Base-by-base conservation (phyloP, 2,329 filamentous ascomycete species). In the Fusarium foetens region DNA sequence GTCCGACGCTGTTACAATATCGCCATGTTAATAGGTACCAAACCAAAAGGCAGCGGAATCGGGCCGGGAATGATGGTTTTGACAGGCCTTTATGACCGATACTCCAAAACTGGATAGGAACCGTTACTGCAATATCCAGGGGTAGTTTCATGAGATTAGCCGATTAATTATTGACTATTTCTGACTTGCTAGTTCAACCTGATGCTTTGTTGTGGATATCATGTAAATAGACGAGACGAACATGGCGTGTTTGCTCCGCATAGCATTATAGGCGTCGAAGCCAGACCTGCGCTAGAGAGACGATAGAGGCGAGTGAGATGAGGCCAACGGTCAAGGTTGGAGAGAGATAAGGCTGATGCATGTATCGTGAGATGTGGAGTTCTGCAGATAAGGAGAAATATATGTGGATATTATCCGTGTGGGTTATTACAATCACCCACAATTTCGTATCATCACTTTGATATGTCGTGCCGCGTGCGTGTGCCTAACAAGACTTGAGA, bases 311-410 rank as follows among this genome's bases (percentile, higher is more conserved):
- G 25, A 31, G 46, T 33, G 29, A 19, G 51, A 33, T 33, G 36
- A 43, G 38, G 13, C 31, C 23, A 42, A 49, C 51, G 35, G 31
- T 23, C 41, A 55, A 66, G 27, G 42, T 45, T 51, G 36, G 48
- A 58, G 43, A 69, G 49, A 71, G 68, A 69, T 72, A 71, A 71
- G 69, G 60, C 59, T 69, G 64, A 65, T 65, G 36, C 58, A 48
- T 23, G 41, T 42, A 53, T 65, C 36, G 68, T 53, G 58, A 69
- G 43, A 67, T 72, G 69, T 72, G 68, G 68, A 72, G 69, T 65
- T 59, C 41, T 58, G 41, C 19, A 72, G 69, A 71, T 71, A 71
- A 72, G 68, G 29, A 43, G 39, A 57, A 33, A 29, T 31, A 51
- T 36, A 12, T 67, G 64, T 67, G 64, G 64, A 51, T 46, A 61